Percentiles rank a stretch among this genome's conserved stretches.
Conservation (phyloP, 164 flowering plant genomes). For the Kalanchoe fedtschenkoi region DNA sequence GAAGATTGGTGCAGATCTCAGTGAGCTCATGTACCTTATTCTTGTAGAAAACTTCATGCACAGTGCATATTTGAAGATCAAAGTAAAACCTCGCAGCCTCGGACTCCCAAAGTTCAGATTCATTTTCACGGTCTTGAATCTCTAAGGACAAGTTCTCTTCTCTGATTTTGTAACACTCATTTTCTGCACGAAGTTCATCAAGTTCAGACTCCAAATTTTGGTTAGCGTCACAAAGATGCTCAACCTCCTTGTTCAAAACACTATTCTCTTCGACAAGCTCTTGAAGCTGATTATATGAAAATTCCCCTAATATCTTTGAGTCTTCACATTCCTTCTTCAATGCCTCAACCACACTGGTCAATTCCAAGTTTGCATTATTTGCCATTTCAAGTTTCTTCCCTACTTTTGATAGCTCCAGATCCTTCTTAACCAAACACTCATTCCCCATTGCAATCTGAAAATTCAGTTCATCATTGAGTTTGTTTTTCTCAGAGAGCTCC, state of each 20-base stretch:
- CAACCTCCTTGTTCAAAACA: conserved; percentile 30
- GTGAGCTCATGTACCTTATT: conserved; percentile 58
- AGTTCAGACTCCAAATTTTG: conserved; percentile 32
- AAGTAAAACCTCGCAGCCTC: conserved; percentile 60
- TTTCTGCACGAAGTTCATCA: conserved; percentile 22
- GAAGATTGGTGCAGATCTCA: conserved; percentile 39
- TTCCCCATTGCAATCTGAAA: conserved; percentile 23
- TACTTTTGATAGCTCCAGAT: conserved; percentile 30
- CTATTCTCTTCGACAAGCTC: conserved; percentile 21
- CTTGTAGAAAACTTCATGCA: conserved; percentile 45
- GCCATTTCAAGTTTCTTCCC: conserved; percentile 31
- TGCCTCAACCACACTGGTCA: conserved; percentile 28
- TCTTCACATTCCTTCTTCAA: conserved; percentile 32
- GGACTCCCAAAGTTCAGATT: conserved; percentile 59
- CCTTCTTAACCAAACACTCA: conserved; percentile 34
- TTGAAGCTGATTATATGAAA: conserved; percentile 17
- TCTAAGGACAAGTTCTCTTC: conserved; percentile 47
- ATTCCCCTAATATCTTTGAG: conserved; percentile 18
- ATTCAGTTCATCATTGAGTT: conserved; percentile 26
- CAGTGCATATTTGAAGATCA: conserved; percentile 50
- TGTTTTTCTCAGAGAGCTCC: conserved; percentile 29
- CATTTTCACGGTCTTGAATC: conserved; percentile 45
- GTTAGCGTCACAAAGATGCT: conserved; percentile 32
- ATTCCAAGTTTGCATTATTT: conserved; percentile 23
- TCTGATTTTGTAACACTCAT: conserved; percentile 31